Conservation (phyloP, 768 basidiomycete species). For the Rubroboletus pulcherrimus region DNA sequence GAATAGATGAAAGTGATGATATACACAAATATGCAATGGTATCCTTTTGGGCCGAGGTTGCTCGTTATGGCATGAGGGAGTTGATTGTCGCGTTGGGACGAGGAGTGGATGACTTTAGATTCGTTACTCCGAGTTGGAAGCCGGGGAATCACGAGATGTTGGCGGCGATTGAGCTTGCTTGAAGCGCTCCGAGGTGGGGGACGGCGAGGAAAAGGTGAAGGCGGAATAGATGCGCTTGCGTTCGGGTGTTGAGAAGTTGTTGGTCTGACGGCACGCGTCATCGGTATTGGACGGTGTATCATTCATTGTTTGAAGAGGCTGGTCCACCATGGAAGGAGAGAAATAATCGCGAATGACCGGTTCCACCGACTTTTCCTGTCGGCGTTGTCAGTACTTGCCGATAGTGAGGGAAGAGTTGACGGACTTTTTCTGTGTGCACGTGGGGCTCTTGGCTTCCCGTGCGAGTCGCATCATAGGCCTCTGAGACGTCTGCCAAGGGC, state of each 20-base stretch:
- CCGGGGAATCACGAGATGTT: slow-evolving; percentile 22
- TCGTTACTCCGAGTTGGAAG: slow-evolving; percentile 21
- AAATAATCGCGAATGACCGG: slow-evolving; percentile 58
- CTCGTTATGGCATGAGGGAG: slow-evolving; percentile 5
- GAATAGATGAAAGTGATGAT: slow-evolving; percentile 32
- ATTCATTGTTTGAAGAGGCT: slow-evolving; percentile 29
- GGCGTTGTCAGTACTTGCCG: background rate
- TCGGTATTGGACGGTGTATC: slow-evolving; percentile 29
- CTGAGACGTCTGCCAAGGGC: slow-evolving; percentile 72
- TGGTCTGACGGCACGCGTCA: slow-evolving; percentile 64
- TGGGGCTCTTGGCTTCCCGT: slow-evolving; percentile 38
- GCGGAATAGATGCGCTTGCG: slow-evolving; percentile 68
- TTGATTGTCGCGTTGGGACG: background rate
- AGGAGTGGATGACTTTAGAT: background rate
- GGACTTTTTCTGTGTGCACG: slow-evolving; percentile 47
- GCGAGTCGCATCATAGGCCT: slow-evolving; percentile 54
- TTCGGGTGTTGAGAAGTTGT: slow-evolving; percentile 70
- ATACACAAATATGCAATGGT: slow-evolving; percentile 33
- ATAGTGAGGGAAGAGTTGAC: slow-evolving; percentile 16
- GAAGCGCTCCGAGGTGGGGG: slow-evolving; percentile 54
- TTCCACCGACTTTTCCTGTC: slow-evolving; percentile 52
- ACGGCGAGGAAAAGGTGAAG: slow-evolving; percentile 78
- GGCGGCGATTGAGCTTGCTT: slow-evolving; percentile 38
- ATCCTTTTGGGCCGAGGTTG: slow-evolving; percentile 18
- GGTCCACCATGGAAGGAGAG: slow-evolving; percentile 17